Evolutionary conservation across 176 grass and related monocot genomes (phyloP).

Genomic region (Lolium perenne): DNA sequence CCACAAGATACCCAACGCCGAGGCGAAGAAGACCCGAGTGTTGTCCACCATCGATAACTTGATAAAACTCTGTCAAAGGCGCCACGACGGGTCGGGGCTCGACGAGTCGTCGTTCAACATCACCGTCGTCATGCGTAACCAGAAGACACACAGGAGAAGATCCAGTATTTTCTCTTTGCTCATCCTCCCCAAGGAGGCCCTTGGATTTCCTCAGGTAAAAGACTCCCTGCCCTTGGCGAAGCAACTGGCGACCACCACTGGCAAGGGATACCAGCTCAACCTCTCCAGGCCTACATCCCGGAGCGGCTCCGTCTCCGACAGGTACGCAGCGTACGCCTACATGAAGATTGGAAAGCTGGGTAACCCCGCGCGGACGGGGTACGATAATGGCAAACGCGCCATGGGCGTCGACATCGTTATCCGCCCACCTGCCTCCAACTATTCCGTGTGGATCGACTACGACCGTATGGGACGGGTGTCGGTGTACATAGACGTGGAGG

Average conservation of each 20-base stretch:
- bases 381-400: no score
- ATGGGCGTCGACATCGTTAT: background rate
- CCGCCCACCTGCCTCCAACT: background rate
- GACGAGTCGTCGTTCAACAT: background rate
- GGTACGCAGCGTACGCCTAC: no score
- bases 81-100: background rate
- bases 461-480: background rate
- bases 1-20: background rate
- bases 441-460: conserved; percentile 7
- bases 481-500: background rate
- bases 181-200: background rate
- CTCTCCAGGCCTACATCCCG: no score
- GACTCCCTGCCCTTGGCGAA: background rate
- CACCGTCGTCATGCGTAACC: background rate
- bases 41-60: background rate
- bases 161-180: background rate
- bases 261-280: no score
- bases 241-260: background rate
- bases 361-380: no score
- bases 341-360: no score
- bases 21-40: background rate
- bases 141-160: background rate
- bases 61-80: background rate
- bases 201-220: background rate
- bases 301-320: no score